Base-by-base conservation (phyloP, 306 rosid genomes). In the Vigna hirtella region DNA sequence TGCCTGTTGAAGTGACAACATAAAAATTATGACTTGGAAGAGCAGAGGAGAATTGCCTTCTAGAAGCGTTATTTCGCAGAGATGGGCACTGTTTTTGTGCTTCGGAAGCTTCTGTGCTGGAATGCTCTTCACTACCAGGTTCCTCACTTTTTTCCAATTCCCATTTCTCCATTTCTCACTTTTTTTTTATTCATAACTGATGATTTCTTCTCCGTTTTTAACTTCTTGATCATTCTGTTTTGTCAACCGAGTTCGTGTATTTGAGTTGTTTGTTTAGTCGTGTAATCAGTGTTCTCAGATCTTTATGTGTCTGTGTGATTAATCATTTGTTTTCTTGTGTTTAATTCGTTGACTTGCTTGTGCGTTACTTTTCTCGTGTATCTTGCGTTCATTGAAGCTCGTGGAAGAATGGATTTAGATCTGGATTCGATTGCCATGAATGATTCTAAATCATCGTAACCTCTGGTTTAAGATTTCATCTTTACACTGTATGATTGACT, bases 101-200 rank as follows among this genome's bases (percentile, higher is more conserved):
- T 71, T 96, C 0, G 91, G 90, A 74, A 81, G 99, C 83, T 96
- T 96, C 89, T 93, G 93, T 84, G 85, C 91, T 79, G 99, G 99
- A 77, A 81, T 96, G 93, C 83, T 93, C 85, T 96, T 96, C 87
- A 93, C 98, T 49, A 87, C 84, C 81, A 91, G 98, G 99, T 95
- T 90, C 47, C 3, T 26, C 16, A 17, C 28, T 15, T 55, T 30
- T 62, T 38, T 4, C 8, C 6, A n/a, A 9, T 64, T 26, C 15
- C 34, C 17, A 1, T 76, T 77, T 0, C 30, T 43, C 34, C 40
- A 11, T 47, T 47, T 30, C 18, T 12, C 17, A 7, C 50, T 7
- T 15, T 36, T 70, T 70, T 20, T 68, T 18, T 22, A 1, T 22
- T 72, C 24, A n/a, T 38, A 9, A 24, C 40, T 15, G 7, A 16